Conservation (phyloP, 148 eudicot genomes). For the Limonium bicolor region DNA sequence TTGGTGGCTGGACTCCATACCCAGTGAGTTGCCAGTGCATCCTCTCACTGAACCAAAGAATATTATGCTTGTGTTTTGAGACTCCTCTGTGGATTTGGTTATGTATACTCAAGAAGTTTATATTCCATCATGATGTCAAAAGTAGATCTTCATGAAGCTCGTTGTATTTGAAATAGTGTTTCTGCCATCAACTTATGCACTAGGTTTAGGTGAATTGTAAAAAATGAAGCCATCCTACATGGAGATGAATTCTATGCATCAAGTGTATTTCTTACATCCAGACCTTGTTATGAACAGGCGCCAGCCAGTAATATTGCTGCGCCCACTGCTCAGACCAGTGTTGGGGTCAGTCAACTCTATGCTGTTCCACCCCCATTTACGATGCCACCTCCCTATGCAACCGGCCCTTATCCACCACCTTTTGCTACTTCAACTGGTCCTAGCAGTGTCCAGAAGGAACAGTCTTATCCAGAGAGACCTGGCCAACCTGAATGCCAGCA, state of each 20-base stretch:
- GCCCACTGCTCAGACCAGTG: slow-evolving; percentile 30
- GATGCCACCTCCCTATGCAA: slow-evolving; percentile 18
- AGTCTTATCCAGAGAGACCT: slow-evolving; percentile 73
- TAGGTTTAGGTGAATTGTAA: too few species aligned
- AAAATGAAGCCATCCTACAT: too few species aligned
- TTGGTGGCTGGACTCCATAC: slow-evolving; percentile 77
- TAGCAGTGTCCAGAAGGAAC: slow-evolving; percentile 41
- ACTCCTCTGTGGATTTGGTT: not conserved
- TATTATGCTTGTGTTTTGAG: not conserved
- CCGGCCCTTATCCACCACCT: slow-evolving; percentile 13
- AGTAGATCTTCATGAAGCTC: too few species aligned
- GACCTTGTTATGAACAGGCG: slow-evolving; percentile 36
- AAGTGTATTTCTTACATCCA: too few species aligned
- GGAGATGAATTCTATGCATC: too few species aligned
- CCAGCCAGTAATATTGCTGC: slow-evolving; percentile 38
- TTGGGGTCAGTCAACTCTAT: slow-evolving; percentile 20
- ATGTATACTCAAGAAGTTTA: too few species aligned
- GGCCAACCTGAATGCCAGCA: slow-evolving; percentile 90
- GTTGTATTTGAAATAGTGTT: not conserved
- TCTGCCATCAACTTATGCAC: slow-evolving; percentile 3
- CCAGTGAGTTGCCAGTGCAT: slow-evolving; percentile 27
- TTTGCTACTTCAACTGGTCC: slow-evolving; percentile 32
- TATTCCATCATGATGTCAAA: too few species aligned
- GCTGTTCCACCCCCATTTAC: slow-evolving; percentile 65
- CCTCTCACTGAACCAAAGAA: not conserved